A percentile compares a stretch with the other conserved stretches of the same genome.
Conservation (phyloP, 225 moss, liverwort and hornwort genomes). For the Polytrichum formosum region DNA sequence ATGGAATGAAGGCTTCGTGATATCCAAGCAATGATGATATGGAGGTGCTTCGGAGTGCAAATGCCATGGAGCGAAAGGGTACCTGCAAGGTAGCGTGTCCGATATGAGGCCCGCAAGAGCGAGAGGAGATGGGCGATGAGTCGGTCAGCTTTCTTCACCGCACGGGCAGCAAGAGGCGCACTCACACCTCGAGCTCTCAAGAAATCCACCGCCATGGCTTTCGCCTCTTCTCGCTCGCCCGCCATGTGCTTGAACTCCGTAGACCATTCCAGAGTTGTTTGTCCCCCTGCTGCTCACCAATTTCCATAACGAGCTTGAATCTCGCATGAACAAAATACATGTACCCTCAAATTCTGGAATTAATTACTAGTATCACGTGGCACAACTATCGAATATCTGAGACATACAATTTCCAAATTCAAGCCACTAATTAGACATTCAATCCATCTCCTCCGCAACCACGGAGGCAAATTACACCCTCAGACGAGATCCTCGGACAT, state of each 20-base stretch:
- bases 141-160: constrained; percentile 48
- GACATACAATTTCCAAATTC: too few relatives aligned
- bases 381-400: too few relatives aligned
- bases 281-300: constrained; percentile 27
- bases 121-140: constrained; percentile 63
- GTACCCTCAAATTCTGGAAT: too few relatives aligned
- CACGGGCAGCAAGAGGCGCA: constrained; percentile 38
- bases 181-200: constrained; percentile 52
- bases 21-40: too few relatives aligned
- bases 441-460: too few relatives aligned
- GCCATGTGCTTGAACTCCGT: constrained; percentile 40
- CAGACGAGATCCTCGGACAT: too few relatives aligned
- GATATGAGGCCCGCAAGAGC: constrained; percentile 46
- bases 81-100: constrained; percentile 55
- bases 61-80: background rate
- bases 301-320: background rate
- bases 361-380: too few relatives aligned
- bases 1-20: too few relatives aligned
- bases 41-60: too few relatives aligned
- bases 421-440: too few relatives aligned
- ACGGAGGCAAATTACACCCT: too few relatives aligned
- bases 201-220: constrained; percentile 41
- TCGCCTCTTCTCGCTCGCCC: constrained; percentile 52
- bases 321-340: too few relatives aligned
- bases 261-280: constrained; percentile 17